Evolutionary conservation across 768 basidiomycete genomes (phyloP), one percentile per base, ranked within the genome.

Genomic region (Amanita rubescens): DNA sequence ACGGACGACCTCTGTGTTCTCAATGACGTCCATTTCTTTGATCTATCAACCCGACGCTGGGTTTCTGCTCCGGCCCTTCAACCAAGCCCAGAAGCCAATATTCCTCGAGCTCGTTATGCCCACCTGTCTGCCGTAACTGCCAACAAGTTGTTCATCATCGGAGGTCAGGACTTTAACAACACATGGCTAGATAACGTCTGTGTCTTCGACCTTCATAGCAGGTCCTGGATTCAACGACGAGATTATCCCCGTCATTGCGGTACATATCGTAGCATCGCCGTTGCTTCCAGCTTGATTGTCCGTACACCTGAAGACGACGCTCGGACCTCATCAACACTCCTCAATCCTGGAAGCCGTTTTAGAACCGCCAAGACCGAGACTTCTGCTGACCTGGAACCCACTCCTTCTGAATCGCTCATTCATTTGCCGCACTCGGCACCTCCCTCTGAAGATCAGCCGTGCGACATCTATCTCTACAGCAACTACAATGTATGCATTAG

Each of bases 101-200:
- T 80, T 10, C 95, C 95, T 2, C 84, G 85, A 37, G 84, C 93
- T 20, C 85, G 96, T 58, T 98, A 98, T 64, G 95, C 95, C 10
- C 95, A 99, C 65, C 77, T 98, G 10, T 94, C 92, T 12, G 85
- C 91, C 2, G 79, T 97, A 39, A 87, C 90, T 10, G 78, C 86
- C 15, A 85, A 89, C 68, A 78, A 85, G 34, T 77, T 99, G 32
- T 87, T 94, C 66, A 79, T 99, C 61, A 91, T 96, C 47, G 95
- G 96, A 5, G 95, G 95, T 0, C 95, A 99, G 65, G 93, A 98
- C 66, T 80, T 96, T 57, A 82, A 81, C 60, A 95, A 95, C 62
- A 85, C 86, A 45, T 97, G 94, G 88, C 75, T 95, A 22, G 90
- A 97, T 68, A 93, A 97, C 57, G 80, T 95, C 51, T 87, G 90